Evolutionary conservation across 2,329 filamentous ascomycete species (phyloP).

Genomic region (Exutisphaerella laricina): DNA sequence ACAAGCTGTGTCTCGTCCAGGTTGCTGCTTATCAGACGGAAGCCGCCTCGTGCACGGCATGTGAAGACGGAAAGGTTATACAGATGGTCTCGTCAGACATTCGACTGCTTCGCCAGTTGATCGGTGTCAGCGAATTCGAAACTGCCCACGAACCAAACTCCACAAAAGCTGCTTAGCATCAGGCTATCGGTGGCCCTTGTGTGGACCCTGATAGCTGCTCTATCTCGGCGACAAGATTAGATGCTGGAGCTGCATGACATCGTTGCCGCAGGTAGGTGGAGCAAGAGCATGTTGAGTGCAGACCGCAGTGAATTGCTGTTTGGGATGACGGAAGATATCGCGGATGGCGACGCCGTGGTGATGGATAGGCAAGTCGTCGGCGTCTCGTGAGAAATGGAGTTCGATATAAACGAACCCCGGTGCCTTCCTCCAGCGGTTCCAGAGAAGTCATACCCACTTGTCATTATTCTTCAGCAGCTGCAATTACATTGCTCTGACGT

Average conservation of each 20-base stretch:
- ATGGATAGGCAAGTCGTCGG: conserved; percentile 5
- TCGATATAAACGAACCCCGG: conserved; percentile 12
- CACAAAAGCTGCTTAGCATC: neutral
- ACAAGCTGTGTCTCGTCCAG: too few relatives aligned
- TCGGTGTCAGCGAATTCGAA: neutral
- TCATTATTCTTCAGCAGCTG: too few relatives aligned
- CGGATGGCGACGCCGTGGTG: conserved; percentile 3
- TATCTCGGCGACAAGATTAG: conserved; percentile 15
- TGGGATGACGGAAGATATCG: too few relatives aligned
- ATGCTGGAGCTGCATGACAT: conserved; percentile 23
- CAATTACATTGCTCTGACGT: neutral
- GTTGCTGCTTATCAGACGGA: too few relatives aligned
- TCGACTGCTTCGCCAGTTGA: neutral
- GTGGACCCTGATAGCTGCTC: conserved; percentile 8
- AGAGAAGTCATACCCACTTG: conserved; percentile 3
- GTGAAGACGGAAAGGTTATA: too few relatives aligned
- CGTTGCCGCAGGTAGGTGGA: conserved; percentile 10
- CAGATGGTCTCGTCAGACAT: too few relatives aligned
- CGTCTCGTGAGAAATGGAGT: conserved; percentile 3
- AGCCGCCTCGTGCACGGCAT: too few relatives aligned
- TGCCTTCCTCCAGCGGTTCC: neutral
- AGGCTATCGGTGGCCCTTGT: neutral
- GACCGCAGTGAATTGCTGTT: too few relatives aligned
- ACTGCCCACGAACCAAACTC: neutral
- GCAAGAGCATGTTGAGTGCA: too few relatives aligned